Conservation (phyloP, 257 asterid species). For the Leptodermis oblonga region DNA sequence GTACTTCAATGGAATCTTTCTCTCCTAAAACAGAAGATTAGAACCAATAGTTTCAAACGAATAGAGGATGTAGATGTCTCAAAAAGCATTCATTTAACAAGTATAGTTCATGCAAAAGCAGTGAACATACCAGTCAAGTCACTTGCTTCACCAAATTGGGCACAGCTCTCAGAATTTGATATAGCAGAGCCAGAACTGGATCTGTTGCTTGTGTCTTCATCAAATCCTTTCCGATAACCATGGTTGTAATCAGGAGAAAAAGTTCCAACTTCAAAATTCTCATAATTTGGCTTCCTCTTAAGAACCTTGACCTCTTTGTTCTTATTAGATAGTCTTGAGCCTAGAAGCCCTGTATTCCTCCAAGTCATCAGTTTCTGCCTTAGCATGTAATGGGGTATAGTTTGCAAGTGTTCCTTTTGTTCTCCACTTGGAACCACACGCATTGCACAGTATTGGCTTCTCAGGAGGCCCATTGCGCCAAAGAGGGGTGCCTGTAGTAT, state of each 20-base stretch:
- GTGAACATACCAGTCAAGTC: conserved; percentile 75
- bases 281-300: conserved; percentile 57
- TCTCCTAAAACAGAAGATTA: neutral
- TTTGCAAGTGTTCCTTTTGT: conserved; percentile 83
- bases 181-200: conserved; percentile 98
- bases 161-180: conserved; percentile 88
- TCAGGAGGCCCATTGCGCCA: conserved; percentile 99
- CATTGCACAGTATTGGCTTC: conserved; percentile 98
- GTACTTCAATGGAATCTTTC: neutral
- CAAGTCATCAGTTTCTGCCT: conserved; percentile 72
- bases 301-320: conserved; percentile 58
- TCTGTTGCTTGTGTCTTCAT: conserved; percentile 86
- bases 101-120: conserved; percentile 11
- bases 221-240: conserved; percentile 47
- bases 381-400: conserved; percentile 87
- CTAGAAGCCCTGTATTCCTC: conserved; percentile 61
- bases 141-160: conserved; percentile 82
- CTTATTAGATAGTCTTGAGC: conserved; percentile 51
- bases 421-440: conserved; percentile 98
- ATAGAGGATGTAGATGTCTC: neutral
- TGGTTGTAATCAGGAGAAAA: conserved; percentile 49
- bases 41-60: neutral
- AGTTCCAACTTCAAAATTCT: conserved; percentile 40
- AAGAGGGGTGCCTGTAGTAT: conserved; percentile 72
- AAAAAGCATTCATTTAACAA: neutral